Evolutionary conservation across 306 rosid species (phyloP).

Genomic region (Pterocarpus santalinus): DNA sequence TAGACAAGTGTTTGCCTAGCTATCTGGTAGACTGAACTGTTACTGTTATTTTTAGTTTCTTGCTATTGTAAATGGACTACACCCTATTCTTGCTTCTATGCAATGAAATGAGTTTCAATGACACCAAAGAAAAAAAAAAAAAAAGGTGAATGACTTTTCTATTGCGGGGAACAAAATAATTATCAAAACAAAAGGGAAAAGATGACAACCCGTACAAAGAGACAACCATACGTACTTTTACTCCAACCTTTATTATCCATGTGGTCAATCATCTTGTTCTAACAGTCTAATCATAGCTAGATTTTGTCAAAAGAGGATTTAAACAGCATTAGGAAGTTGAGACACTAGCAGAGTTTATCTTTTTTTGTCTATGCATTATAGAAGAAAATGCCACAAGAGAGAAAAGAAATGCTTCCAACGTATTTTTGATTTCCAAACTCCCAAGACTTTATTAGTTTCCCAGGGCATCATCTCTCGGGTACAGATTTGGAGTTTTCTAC

Average conservation of each 20-base stretch:
- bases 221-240: slow-evolving; percentile 8
- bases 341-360: neutral
- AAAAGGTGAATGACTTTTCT: neutral
- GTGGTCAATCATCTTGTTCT: slow-evolving; percentile 4
- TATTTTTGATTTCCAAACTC: neutral
- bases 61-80: too few relatives aligned
- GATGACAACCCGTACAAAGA: slow-evolving; percentile 1
- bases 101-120: too few relatives aligned
- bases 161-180: slow-evolving; percentile 14
- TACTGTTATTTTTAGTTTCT: too few relatives aligned
- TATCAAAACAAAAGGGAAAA: neutral
- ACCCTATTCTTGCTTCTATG: too few relatives aligned
- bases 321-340: neutral
- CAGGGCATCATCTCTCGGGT: neutral
- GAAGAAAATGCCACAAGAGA: neutral
- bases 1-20: too few relatives aligned
- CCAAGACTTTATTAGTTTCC: neutral
- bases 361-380: neutral
- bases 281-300: slow-evolving; percentile 11
- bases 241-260: neutral
- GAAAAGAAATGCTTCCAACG: neutral
- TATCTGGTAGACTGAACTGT: too few relatives aligned
- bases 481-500: too few relatives aligned
- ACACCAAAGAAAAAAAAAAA: too few relatives aligned
- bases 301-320: slow-evolving; percentile 5